Base-by-base conservation (phyloP, 805 yeast genomes). In the Dipodascopsis uninucleata region DNA sequence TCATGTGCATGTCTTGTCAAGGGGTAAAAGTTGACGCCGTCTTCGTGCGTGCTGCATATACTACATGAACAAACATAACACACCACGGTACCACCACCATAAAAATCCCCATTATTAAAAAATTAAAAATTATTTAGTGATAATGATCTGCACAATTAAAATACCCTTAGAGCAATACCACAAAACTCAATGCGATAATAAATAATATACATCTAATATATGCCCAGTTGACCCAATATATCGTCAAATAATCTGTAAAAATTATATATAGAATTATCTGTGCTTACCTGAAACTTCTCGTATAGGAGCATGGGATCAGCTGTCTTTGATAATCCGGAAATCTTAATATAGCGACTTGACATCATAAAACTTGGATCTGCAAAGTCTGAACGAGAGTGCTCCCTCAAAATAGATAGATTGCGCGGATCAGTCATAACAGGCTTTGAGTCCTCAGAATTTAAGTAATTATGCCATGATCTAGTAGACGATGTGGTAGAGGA, bases 301-400 rank as follows among this genome's bases (percentile, higher is more conserved):
- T 43, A 31, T 14, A 49, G 31, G 25, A 33, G 6, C 5, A 14
- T 34, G 12, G 43, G 40, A 31, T 49, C 54, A 6, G 40, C 37
- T 3, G 45, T 31, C 28, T 49, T 49, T 5, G 54, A 23, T 9
- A 49, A 32, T 10, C 53, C 53, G 2, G 49, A 38, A 4, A 49
- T 17, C 25, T 49, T 47, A 29, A 49, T 43, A 23, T 37, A 49
- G 24, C 54, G 47, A 26, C 53, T 49, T 20, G 53, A 36, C 9
- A 28, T 22, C 6, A 20, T 7, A 22, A 17, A 10, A 25, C 28
- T 20, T 10, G 16, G n/a, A 9, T 16, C 12, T n/a, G 31, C 21
- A 28, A 46, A 45, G 31, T 17, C 16, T 1, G 44, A 39, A 17
- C 42, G 48, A 7, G 48, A 28, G 33, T 44, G 44, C 40, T 44